These are phyloP conservation scores for Lolium multiflorum DNA, from an alignment of 176 grass and related monocot species.

Conservation along the genomic window DNA sequence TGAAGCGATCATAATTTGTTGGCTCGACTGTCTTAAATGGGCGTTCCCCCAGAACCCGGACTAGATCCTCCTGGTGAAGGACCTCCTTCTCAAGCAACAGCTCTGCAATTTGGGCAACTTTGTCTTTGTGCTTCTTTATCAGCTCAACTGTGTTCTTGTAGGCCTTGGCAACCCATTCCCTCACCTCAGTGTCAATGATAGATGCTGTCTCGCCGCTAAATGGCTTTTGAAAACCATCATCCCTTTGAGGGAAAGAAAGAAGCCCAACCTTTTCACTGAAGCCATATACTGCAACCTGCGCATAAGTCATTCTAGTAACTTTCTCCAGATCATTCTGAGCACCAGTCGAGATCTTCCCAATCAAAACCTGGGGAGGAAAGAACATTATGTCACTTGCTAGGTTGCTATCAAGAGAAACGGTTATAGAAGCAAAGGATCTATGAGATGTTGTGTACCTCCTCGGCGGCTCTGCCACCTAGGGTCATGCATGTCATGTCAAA, in stretches of 20 bases:
- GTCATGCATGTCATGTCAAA: constrained; percentile 98
- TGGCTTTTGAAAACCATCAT: constrained; percentile 75
- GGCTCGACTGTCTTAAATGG: constrained; percentile 67
- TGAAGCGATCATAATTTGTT: constrained; percentile 86
- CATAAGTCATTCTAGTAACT: constrained; percentile 90
- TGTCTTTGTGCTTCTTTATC: constrained; percentile 76
- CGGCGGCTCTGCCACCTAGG: constrained; percentile 82
- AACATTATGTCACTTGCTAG: neutral
- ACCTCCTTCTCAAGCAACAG: constrained; percentile 90
- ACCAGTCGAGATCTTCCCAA: constrained; percentile 84
- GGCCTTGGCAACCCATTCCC: constrained; percentile 86
- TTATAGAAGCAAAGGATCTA: constrained; percentile 17
- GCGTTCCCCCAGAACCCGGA: constrained; percentile 73
- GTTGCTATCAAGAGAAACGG: neutral
- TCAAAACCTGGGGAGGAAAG: constrained; percentile 69
- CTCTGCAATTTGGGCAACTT: constrained; percentile 76
- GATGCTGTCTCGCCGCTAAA: constrained; percentile 68
- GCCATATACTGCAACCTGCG: constrained; percentile 87
- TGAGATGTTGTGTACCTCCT: constrained; percentile 65
- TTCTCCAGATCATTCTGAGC: constrained; percentile 97
- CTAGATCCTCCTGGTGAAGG: constrained; percentile 87
- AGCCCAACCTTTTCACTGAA: constrained; percentile 95
- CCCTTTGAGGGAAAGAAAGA: constrained; percentile 83
- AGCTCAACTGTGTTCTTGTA: constrained; percentile 68
- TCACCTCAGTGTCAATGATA: constrained; percentile 86